phyloP scores from a whole-genome alignment of 2,329 filamentous ascomycete genomes.

The Aspergillus bombycis region DNA sequence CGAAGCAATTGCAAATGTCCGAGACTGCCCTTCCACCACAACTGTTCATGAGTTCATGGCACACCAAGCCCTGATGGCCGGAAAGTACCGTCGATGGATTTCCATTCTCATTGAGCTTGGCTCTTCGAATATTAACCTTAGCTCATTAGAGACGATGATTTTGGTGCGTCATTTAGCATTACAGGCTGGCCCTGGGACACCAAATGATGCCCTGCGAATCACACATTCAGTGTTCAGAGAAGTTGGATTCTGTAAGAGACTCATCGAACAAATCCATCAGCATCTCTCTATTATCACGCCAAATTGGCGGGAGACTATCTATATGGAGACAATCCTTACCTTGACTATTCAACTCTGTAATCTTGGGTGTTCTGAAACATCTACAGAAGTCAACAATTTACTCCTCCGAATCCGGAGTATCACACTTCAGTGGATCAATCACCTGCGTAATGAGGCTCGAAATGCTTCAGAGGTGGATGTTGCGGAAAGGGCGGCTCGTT shows the following conservation, averaged over 20 bases:
- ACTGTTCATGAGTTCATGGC: conserved; percentile 54
- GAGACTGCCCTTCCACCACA: conserved; percentile 51
- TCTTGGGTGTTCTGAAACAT: conserved; percentile 27
- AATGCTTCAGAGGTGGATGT: conserved; percentile 41
- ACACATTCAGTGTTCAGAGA: conserved; percentile 57
- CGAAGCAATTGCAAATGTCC: conserved; percentile 49
- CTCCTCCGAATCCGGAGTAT: conserved; percentile 49
- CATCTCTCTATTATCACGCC: conserved; percentile 51
- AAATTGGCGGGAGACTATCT: conserved; percentile 63
- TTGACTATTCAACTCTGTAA: conserved; percentile 50
- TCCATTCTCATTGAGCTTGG: conserved; percentile 55
- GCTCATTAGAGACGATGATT: conserved; percentile 52
- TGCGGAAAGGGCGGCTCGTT: conserved; percentile 45
- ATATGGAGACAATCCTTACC: conserved; percentile 62
- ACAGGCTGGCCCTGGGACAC: conserved; percentile 57
- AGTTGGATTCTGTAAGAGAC: conserved; percentile 50
- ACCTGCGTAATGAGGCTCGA: conserved; percentile 52
- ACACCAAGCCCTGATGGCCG: conserved; percentile 49
- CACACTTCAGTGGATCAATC: conserved; percentile 54
- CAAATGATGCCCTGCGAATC: conserved; percentile 43
- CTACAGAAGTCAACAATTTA: conserved; percentile 28
- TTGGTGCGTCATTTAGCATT: conserved; percentile 57
- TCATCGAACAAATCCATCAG: conserved; percentile 53
- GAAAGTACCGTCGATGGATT: conserved; percentile 51
- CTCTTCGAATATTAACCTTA: conserved; percentile 63